Base-by-base conservation (phyloP, 2,329 filamentous ascomycete species). In the Furcasterigmium furcatum region DNA sequence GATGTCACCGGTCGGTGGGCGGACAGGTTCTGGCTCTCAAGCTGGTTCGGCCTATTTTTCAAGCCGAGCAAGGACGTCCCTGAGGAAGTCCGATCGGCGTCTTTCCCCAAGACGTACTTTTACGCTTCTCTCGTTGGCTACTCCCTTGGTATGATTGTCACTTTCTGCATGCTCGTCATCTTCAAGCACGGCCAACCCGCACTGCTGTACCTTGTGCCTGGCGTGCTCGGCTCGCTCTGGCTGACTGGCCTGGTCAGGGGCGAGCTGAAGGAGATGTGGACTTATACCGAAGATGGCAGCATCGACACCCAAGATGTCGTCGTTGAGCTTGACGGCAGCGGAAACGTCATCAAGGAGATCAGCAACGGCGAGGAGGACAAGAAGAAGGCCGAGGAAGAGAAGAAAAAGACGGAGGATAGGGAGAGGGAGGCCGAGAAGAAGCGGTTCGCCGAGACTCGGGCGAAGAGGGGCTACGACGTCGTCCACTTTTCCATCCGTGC, bases 81-180 rank as follows among this genome's bases (percentile, higher is more conserved):
- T 2, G 60, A 62, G 0, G 63, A 65, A 1, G 60, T 64, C 4
- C 51, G 67, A 3, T 63, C 65, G 3, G 74, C 72, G 0, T 64
- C 73, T 1, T 99, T 97, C 57, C 74, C 80, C 3, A 96, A 95
- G 66, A 80, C 84, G 0, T 97, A 96, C 63, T 97, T 99, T 63
- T 76, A 80, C 47, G 86, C 89, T 5, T 81, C 86, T 29, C 60
- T 96, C 50, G 57, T 77, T 2, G 92, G 91, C 1, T 99, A 97
- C 63, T 58, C 87, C 0, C 40, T 84, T 4, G 91, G 90, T 1
- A 88, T 97, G 82, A 50, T 90, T 3, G 72, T 76, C 3, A 96
- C 92, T 0, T 66, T 96, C 16, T 70, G 77, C 1, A 87, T 91
- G 56, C 86, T 97, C 68, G 74, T 91, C 41, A 68, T 89, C 9